Base-by-base conservation (phyloP, 768 basidiomycete species). In the Lactarius indigo region DNA sequence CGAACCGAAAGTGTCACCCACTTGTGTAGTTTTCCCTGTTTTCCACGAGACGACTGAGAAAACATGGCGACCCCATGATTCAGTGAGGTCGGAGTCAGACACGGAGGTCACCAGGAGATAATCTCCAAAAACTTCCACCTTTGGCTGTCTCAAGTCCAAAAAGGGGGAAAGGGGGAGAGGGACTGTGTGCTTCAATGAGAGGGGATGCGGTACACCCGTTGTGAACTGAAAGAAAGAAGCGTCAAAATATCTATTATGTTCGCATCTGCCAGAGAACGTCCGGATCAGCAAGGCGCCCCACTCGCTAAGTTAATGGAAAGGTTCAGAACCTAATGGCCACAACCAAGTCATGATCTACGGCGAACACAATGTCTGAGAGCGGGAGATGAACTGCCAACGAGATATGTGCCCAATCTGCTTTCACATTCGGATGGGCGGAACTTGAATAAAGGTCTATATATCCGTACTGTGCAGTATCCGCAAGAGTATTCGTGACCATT, bases 41-140 rank as follows among this genome's bases (percentile, higher is more conserved):
- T 66, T 66, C 65, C 65, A 66, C 10, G 65, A 66, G n/a, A 66
- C 50, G 31, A 66, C 47, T 31, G 33, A 59, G 8, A 66, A 23
- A 12, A 2, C 28, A 20, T 61, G 41, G 50, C 37, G n/a, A 3
- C 47, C 47, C 5, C 57, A 57, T 10, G 12, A 2, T 33, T 44
- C 61, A 26, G 31, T 13, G 35, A 37, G 3, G 35, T 37, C 35
- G 37, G 37, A 39, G 12, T 39, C 37, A 39, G 15, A 52, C 47
- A 42, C 57, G 47, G 58, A 13, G 7, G 61, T 58, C 20, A 44
- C 54, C 44, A 66, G 37, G 57, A 66, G n/a, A 20, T 63, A 42
- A 63, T 66, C 61, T 17, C 65, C 61, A 5, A 63, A 12, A 50
- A 66, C 18, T 17, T 66, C 65, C 47, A 18, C 57, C 18, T 28